A percentile compares a stretch with the other conserved stretches of the same genome.
phyloP scores from a whole-genome alignment of 2,329 filamentous ascomycete genomes.

The Mycocentrospora acerina region DNA sequence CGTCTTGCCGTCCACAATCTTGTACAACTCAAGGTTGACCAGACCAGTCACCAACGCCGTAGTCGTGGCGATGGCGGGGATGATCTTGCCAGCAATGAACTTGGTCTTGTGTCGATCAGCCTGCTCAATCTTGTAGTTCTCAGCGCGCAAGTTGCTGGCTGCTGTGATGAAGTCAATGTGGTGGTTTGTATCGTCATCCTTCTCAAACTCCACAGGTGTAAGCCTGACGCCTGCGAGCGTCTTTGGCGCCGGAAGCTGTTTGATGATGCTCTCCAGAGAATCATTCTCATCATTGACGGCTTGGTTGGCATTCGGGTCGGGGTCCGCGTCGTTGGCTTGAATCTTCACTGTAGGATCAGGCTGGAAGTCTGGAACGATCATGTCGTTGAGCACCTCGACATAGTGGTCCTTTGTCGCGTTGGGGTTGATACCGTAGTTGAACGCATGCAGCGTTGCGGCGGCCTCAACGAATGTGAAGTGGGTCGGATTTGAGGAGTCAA shows the following conservation, averaged over 20 bases:
- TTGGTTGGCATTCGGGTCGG: conserved; percentile 77
- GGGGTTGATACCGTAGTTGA: conserved; percentile 97
- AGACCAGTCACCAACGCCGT: conserved; percentile 94
- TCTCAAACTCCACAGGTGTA: conserved; percentile 93
- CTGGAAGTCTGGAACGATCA: conserved; percentile 94
- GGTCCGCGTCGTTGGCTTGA: conserved; percentile 92
- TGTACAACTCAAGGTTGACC: conserved; percentile 90
- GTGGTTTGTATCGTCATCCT: conserved; percentile 96
- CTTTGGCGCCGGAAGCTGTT: conserved; percentile 74
- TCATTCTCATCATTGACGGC: conserved; percentile 68
- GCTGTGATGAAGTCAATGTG: conserved; percentile 99
- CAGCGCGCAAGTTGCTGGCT: conserved; percentile 90
- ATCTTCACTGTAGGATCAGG: conserved; percentile 93
- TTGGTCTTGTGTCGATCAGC: conserved; percentile 98
- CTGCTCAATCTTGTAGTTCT: conserved; percentile 95
- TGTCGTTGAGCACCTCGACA: conserved; percentile 77
- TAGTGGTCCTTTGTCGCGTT: conserved; percentile 73
- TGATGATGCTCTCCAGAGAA: conserved; percentile 72
- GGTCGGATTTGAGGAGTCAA: conserved; percentile 79
- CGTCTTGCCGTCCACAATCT: conserved; percentile 93
- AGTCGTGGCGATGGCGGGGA: conserved; percentile 95
- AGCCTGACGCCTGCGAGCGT: conserved; percentile 85
- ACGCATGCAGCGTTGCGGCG: conserved; percentile 89
- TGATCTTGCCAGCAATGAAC: conserved; percentile 99
- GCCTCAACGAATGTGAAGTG: conserved; percentile 88